Conservation (phyloP, 441 rosid genomes). For the Biscutella laevigata region DNA sequence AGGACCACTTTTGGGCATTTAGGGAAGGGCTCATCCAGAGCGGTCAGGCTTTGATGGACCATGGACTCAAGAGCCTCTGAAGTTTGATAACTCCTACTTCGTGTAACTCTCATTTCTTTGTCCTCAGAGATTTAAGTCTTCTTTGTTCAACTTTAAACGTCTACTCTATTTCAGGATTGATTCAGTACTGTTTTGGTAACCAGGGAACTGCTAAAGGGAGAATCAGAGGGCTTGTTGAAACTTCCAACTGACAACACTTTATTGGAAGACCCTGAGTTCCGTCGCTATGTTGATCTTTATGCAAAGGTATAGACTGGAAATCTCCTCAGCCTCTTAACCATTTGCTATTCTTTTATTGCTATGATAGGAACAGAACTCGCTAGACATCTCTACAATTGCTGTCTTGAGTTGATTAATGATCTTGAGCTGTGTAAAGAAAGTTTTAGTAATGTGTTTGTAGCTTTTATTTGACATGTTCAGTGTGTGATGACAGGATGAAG, state of each 20-base stretch:
- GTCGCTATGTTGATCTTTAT: constrained; percentile 55
- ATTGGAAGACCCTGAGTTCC: constrained; percentile 56
- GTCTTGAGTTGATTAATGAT: neutral
- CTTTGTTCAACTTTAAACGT: neutral
- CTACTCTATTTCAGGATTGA: neutral
- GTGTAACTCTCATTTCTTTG: constrained; percentile 35
- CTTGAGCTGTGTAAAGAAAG: neutral
- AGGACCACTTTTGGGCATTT: constrained; percentile 15
- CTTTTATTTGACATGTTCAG: neutral
- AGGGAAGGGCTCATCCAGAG: constrained; percentile 84
- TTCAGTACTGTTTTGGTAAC: constrained; percentile 2
- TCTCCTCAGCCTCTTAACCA: neutral
- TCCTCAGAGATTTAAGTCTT: neutral
- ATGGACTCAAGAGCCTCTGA: constrained; percentile 81
- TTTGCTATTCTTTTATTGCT: neutral
- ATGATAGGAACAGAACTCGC: neutral
- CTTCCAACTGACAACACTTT: constrained; percentile 72
- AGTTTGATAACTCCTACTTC: constrained; percentile 81
- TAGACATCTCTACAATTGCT: too few relatives aligned
- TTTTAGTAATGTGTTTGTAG: neutral
- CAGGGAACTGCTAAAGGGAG: constrained; percentile 64
- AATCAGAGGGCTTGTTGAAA: constrained; percentile 61
- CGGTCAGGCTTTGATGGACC: constrained; percentile 89
- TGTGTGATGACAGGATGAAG: constrained; percentile 53
- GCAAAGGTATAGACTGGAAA: constrained; percentile 45